These are phyloP conservation scores for Polygonum aviculare DNA, from an alignment of 148 eudicot species.

Conservation along the genomic window DNA sequence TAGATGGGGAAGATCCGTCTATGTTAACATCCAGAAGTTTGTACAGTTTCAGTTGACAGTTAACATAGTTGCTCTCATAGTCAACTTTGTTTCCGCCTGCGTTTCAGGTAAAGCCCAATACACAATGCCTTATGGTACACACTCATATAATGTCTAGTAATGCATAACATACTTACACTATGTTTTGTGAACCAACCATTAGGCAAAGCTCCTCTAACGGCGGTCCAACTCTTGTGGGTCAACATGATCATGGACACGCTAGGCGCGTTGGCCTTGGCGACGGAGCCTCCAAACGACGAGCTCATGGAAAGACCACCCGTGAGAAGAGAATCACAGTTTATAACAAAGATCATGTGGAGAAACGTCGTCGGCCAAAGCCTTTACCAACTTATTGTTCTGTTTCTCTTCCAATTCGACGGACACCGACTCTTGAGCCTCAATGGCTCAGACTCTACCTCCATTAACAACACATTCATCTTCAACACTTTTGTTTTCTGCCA, in stretches of 20 bases:
- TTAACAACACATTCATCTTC: constrained; percentile 64
- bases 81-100: constrained; percentile 75
- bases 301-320: constrained; percentile 67
- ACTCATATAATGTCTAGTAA: too few species aligned
- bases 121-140: background rate
- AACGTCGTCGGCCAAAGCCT: constrained; percentile 74
- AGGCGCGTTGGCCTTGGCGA: constrained; percentile 81
- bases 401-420: constrained; percentile 38
- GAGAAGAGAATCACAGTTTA: constrained; percentile 46
- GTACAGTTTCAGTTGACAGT: constrained; percentile 90
- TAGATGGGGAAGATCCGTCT: constrained; percentile 81
- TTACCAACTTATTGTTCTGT: constrained; percentile 48
- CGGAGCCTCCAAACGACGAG: constrained; percentile 71
- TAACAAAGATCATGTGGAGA: constrained; percentile 70
- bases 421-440: constrained; percentile 36
- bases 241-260: constrained; percentile 96
- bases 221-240: constrained; percentile 87
- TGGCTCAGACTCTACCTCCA: constrained; percentile 37
- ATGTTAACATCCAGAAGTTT: constrained; percentile 81
- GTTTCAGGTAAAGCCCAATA: constrained; percentile 36
- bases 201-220: constrained; percentile 84
- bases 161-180: background rate
- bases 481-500: constrained; percentile 87
- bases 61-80: constrained; percentile 72
- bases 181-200: background rate